These are phyloP conservation scores for Solanum paucissectum DNA, from an alignment of 257 asterid species.

Conservation along the genomic window DNA sequence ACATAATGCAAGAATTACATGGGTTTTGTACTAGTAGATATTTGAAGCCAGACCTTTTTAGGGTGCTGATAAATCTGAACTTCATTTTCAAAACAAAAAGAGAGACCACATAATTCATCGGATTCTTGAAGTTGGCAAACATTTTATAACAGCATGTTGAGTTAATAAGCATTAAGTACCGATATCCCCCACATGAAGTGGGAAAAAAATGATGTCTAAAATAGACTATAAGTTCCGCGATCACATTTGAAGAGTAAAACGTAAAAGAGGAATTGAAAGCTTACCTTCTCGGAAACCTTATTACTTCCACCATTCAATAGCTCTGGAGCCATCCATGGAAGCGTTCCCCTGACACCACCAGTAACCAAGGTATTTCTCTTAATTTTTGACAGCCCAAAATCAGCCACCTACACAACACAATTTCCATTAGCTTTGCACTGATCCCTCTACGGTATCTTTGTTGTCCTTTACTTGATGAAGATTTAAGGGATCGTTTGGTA, in stretches of 20 bases:
- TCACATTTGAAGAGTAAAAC: not conserved
- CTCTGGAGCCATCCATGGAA: conserved; percentile 8
- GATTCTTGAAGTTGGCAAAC: not conserved
- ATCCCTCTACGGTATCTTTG: not conserved
- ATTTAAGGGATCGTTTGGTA: not conserved
- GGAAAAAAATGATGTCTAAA: not conserved
- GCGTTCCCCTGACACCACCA: conserved; percentile 7
- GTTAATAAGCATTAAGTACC: not conserved
- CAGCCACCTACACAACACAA: not conserved
- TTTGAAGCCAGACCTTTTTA: not conserved
- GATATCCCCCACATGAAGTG: not conserved
- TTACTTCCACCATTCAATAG: conserved; percentile 3
- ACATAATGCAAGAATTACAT: not conserved
- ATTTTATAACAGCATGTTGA: not conserved
- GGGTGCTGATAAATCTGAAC: not conserved
- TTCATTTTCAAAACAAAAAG: not conserved
- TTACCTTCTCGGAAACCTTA: conserved; percentile 4
- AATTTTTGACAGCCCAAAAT: conserved; percentile 4
- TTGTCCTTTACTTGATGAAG: not conserved
- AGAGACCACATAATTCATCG: not conserved
- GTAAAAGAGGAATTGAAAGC: not conserved
- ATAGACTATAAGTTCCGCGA: not conserved
- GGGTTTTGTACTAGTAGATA: not conserved
- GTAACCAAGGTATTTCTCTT: conserved; percentile 3
- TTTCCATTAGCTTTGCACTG: not conserved